Conservation (phyloP, 2,329 filamentous ascomycete genomes). For the Ceratocystis albifundus region DNA sequence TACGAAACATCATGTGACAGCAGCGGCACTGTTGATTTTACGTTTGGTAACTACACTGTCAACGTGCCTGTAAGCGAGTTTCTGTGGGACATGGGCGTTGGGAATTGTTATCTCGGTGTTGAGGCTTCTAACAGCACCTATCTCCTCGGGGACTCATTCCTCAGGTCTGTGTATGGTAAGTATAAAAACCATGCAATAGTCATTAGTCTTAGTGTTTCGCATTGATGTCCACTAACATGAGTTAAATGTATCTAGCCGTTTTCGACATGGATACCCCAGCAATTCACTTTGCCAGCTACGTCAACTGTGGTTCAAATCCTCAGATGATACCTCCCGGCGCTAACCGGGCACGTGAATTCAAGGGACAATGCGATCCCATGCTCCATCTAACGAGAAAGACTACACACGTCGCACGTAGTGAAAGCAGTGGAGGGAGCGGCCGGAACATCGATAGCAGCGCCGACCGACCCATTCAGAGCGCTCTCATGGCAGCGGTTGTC, state of each 20-base stretch:
- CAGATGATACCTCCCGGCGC: conserved; percentile 26
- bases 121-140: conserved; percentile 31
- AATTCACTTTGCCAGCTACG: conserved; percentile 27
- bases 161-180: conserved; percentile 34
- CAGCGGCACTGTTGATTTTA: conserved; percentile 37
- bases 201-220: too few species aligned
- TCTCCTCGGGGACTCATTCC: conserved; percentile 37
- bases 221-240: not conserved
- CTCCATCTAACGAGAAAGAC: not conserved
- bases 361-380: conserved; percentile 24
- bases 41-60: conserved; percentile 37
- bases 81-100: conserved; percentile 32
- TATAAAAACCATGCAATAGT: not conserved
- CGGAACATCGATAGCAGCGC: conserved; percentile 22
- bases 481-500: conserved; percentile 21
- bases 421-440: conserved; percentile 16
- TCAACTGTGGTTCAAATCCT: conserved; percentile 27
- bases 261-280: conserved; percentile 27
- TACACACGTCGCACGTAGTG: not conserved
- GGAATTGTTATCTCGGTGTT: conserved; percentile 38
- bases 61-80: conserved; percentile 39
- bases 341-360: conserved; percentile 25
- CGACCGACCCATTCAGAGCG: conserved; percentile 22
- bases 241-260: conserved; percentile 19
- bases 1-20: conserved; percentile 39